Base-by-base conservation (phyloP, 345 rosid species). In the Euphorbia pulcherrima region DNA sequence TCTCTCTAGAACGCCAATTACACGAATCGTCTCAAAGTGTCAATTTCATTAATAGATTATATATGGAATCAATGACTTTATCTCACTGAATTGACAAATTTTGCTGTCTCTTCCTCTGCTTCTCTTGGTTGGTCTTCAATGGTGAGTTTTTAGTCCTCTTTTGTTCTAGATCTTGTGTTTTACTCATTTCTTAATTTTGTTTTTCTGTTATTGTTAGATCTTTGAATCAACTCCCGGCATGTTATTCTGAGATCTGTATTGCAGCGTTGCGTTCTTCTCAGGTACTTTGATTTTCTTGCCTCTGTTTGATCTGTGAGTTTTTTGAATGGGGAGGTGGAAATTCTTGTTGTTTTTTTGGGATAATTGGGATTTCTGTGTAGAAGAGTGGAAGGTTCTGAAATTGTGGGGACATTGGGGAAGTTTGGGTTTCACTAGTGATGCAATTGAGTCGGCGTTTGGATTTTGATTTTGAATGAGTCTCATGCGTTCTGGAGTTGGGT, bases 391-490 rank as follows among this genome's bases (percentile, higher is more conserved):
- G n/a, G 21, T 58, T 16, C 62, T 14, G 18, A 46, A 44, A 46
- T 6, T 23, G 55, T 27, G 35, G 52, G 21, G 35, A 3, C 53
- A 24, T 33, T 26, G 59, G 40, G 40, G 46, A 24, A 37, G 21
- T 24, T 35, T 35, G 33, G 50, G 35, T 18, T 67, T 56, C 62
- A 57, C 71, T 55, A 40, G 12, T 8, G 18, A 46, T 16, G 10
- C 11, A 14, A 37, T 59, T 60, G 72, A 46, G 44, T 28, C 28
- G 14, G 56, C 64, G 4, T 68, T 59, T 56, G 39, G 53, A 24
- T 55, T 64, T 67, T 6, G 58, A 14, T 29, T 47, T 33, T 35
- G 65, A 60, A 48, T 8, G 39, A 33, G 65, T 69, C n/a, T n/a
- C 65, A 21, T 50, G 35, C 7, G 48, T 24, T 60, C 33, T 59